Evolutionary conservation across 371 early-diverging fungal genomes (phyloP), one percentile per base, ranked within the genome.

Genomic region (Nosema muscidifuracis): DNA sequence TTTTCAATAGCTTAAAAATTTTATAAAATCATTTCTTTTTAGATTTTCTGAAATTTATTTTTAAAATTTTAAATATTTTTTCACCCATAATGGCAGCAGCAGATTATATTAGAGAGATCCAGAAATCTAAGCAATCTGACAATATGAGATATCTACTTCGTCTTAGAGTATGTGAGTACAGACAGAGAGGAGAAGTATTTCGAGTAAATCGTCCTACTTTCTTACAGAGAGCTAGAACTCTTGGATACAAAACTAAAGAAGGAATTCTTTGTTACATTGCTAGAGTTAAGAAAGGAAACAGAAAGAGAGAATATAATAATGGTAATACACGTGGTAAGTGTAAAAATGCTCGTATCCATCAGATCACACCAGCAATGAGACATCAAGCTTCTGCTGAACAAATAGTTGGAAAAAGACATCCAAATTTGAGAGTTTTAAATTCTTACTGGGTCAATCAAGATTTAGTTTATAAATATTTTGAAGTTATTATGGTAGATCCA

Each of bases 391-490:
- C 88, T 57, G 96, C 94, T 70, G 97, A 97, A 87, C 90, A 91
- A 84, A 90, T 92, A 85, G 93, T 93, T 65, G 97, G 94, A 74
- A 88, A 90, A 83, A 89, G 88, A 83, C 92, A 92, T 85, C 87
- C 87, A 72, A 91, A 91, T 87, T 85, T 95, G 78, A 89, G 96
- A 75, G 92, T 97, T 62, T 87, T 97, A 71, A 94, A 92, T 89
- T 91, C 92, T 67, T 97, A 97, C 91, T 94, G 95, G 95, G 89
- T 97, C 71, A 93, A 93, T 38, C 88, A 91, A 86, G 97, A 95
- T 85, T 85, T 92, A 73, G 90, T 91, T 79, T 94, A 89, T 89
- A 95, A 97, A 88, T 93, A 89, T 89, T 97, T 85, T 84, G 97
- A 97, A 85, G 93, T 95, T 80, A 95, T 97, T 85, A 87, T 91